These are phyloP conservation scores for Aegilops longissima DNA, from an alignment of 176 grass and related monocot genomes.

Conservation along the genomic window DNA sequence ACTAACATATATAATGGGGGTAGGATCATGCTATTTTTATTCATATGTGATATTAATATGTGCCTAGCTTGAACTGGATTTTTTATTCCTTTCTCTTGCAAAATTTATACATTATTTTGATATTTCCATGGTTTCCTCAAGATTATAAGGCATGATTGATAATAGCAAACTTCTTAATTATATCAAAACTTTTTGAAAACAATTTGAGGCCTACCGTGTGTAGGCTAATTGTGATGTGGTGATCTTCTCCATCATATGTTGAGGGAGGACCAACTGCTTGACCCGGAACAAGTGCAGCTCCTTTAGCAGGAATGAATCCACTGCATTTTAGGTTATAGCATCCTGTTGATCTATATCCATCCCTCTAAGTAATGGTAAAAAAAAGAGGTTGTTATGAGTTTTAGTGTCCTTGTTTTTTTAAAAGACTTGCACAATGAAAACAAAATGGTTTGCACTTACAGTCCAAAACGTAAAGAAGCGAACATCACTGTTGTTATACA, in stretches of 20 bases:
- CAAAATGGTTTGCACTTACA: conserved; percentile 19
- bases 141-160: background rate
- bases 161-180: background rate
- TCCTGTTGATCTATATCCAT: background rate
- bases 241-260: background rate
- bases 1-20: too few species aligned
- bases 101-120: background rate
- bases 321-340: conserved; percentile 3
- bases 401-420: background rate
- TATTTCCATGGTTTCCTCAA: background rate
- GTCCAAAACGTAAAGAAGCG: conserved; percentile 48
- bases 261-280: background rate
- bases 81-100: too few species aligned
- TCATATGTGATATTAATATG: too few species aligned
- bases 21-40: too few species aligned
- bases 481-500: conserved; percentile 30
- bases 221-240: background rate
- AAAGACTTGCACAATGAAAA: background rate
- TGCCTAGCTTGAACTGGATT: too few species aligned
- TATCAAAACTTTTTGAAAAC: background rate
- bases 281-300: background rate
- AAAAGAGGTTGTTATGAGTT: background rate
- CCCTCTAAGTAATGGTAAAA: background rate
- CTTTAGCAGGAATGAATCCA: background rate
- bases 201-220: background rate